Evolutionary conservation across 768 basidiomycete genomes (phyloP).

Genomic region (Lactarius sanguifluus): DNA sequence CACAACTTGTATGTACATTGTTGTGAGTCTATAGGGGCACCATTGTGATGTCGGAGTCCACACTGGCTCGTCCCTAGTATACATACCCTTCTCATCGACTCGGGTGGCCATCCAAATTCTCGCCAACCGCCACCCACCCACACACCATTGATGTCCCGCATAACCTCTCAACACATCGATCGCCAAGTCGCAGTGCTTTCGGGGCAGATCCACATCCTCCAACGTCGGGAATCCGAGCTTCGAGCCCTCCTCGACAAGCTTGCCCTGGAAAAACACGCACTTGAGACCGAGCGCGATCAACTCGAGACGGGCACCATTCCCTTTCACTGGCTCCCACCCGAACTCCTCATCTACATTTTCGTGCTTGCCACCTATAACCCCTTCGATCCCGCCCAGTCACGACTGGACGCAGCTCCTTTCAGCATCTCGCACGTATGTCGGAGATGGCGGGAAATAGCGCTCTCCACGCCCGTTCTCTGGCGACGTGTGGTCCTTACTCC

Average conservation of each 20-base stretch:
- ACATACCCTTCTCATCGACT: neutral
- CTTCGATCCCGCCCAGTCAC: neutral
- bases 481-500: slow-evolving; percentile 20
- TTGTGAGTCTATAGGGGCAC: neutral
- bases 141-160: neutral
- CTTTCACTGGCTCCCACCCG: slow-evolving; percentile 24
- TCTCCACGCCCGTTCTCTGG: slow-evolving; percentile 25
- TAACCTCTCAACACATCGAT: slow-evolving; percentile 3
- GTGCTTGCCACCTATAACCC: slow-evolving; percentile 3
- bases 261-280: slow-evolving; percentile 3
- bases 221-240: slow-evolving; percentile 18
- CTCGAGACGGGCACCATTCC: slow-evolving; percentile 14
- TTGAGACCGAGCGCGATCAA: slow-evolving; percentile 13
- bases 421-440: slow-evolving; percentile 27
- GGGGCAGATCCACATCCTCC: slow-evolving; percentile 15
- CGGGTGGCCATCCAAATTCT: neutral
- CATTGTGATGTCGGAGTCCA: slow-evolving; percentile 8
- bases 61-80: neutral
- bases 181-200: slow-evolving; percentile 13
- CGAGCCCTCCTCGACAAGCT: slow-evolving; percentile 22
- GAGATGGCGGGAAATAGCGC: slow-evolving; percentile 24
- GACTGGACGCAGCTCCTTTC: slow-evolving; percentile 19
- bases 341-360: slow-evolving; percentile 29
- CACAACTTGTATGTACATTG: slow-evolving; percentile 8
- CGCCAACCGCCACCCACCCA: neutral